phyloP scores from a whole-genome alignment of 257 asterid species.

The Leptodermis oblonga region DNA sequence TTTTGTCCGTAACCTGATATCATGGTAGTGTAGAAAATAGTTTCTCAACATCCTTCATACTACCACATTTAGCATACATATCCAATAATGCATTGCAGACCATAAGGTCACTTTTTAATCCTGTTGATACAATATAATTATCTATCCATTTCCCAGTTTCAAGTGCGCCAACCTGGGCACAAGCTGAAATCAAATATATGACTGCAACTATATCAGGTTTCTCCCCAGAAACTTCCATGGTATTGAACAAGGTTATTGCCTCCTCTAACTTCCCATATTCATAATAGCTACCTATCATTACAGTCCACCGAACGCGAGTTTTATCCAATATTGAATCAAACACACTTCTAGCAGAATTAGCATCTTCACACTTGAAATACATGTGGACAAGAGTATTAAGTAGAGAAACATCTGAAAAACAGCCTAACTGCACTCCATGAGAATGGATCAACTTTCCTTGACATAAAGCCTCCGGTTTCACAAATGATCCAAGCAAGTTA shows the following conservation, averaged over 20 bases:
- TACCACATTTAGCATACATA: conserved; percentile 75
- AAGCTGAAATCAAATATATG: conserved; percentile 52
- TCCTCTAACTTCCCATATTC: conserved; percentile 49
- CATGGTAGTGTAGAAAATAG: conserved; percentile 51
- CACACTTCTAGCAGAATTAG: conserved; percentile 38
- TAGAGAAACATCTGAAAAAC: conserved; percentile 34
- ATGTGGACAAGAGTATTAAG: conserved; percentile 56
- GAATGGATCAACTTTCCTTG: conserved; percentile 50
- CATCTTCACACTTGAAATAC: conserved; percentile 62
- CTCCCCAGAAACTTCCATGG: conserved; percentile 56
- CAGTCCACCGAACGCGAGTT: conserved; percentile 67
- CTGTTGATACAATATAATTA: conserved; percentile 32
- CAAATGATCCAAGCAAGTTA: conserved; percentile 48
- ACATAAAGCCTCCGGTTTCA: conserved; percentile 28
- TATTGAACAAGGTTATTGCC: conserved; percentile 40
- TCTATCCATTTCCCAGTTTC: conserved; percentile 60
- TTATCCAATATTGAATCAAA: conserved; percentile 42
- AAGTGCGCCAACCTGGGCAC: conserved; percentile 63
- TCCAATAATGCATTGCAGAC: conserved; percentile 59
- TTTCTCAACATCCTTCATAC: conserved; percentile 42
- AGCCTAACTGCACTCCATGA: conserved; percentile 48
- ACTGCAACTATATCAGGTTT: conserved; percentile 57
- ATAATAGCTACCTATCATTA: conserved; percentile 60
- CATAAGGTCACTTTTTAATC: conserved; percentile 39
- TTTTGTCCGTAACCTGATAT: conserved; percentile 59